Evolutionary conservation across 352 stramenopile genomes (phyloP), one percentile per base, ranked within the genome.

Genomic region (Nothophytophthora sp.): DNA sequence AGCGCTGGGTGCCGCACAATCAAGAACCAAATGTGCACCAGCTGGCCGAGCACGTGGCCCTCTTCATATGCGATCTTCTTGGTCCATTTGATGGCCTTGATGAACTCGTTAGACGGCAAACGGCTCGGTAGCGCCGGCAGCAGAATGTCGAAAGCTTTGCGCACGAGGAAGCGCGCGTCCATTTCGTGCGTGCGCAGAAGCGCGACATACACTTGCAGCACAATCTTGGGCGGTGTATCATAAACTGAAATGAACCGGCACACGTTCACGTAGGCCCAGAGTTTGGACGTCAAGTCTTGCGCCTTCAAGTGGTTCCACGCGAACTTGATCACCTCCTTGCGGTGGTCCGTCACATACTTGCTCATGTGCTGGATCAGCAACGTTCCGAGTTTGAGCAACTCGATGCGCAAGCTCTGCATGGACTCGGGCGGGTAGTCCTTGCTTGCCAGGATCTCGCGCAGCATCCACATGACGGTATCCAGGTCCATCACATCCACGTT

Each of bases 271-370:
- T 99, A 99, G 29, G 95, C 96, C 90, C 95, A 99, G 29, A 98
- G 83, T 67, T 99, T 99, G 7, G 91, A 98, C 11, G 79, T 95
- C 28, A 95, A 53, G 63, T 99, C 92, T 16, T 98, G 90, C 1
- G 85, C 88, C 70, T 99, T 99, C 16, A 99, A 73, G 56, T 98
- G 81, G 53, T 95, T 96, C 96, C 95, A 99, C 27, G 97, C 96
- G 84, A 98, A 99, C 70, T 99, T 99, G 44, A 99, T 96, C 37
- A 99, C 88, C 65, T 99, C 95, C 49, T 98, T 99, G 50, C 94
- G 75, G 55, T 98, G 84, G 13, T 97, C 83, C 5, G 83, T 88
- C 32, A 99, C 79, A 25, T 97, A 90, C 44, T 96, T 81, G 60
- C 85, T 88, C 73, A 98, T 96, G 50, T 97, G 87, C 55, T 99